These are phyloP conservation scores for Cymbopogon flexuosus DNA, from an alignment of 202 grass and related monocot species.

Conservation along the genomic window DNA sequence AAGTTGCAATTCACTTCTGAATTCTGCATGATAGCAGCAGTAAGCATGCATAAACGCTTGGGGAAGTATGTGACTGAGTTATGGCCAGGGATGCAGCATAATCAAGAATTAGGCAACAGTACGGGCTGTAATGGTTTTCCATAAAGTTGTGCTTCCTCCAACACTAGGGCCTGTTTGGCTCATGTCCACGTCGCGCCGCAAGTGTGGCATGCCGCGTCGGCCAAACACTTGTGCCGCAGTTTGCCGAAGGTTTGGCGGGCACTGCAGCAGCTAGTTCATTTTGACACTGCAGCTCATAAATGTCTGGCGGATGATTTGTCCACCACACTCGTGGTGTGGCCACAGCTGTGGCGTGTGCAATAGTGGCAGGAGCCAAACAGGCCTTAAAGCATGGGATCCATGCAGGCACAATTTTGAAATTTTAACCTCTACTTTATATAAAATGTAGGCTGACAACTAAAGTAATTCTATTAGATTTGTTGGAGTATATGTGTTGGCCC, in stretches of 20 bases:
- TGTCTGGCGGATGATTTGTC: too few relatives aligned
- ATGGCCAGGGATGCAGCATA: not conserved
- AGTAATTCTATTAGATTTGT: not conserved
- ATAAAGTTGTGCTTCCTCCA: not conserved
- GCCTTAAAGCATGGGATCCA: not conserved
- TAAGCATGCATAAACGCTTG: constrained; percentile 23
- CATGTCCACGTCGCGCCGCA: too few relatives aligned
- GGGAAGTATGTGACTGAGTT: not conserved
- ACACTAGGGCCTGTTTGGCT: not conserved
- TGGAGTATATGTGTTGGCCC: too few relatives aligned
- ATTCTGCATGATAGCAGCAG: not conserved
- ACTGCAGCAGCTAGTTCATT: too few relatives aligned
- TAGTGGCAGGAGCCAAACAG: too few relatives aligned
- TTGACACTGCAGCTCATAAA: too few relatives aligned
- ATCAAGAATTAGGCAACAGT: constrained; percentile 6
- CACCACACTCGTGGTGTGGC: too few relatives aligned
- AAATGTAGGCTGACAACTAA: not conserved
- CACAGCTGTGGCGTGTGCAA: too few relatives aligned
- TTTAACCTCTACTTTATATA: not conserved
- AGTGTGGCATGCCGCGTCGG: too few relatives aligned
- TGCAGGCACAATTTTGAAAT: not conserved
- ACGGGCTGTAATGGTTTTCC: not conserved
- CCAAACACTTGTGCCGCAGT: too few relatives aligned
- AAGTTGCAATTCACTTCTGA: not conserved
- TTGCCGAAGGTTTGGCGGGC: too few relatives aligned